Percentiles rank a stretch among this genome's conserved stretches.
phyloP scores from a whole-genome alignment of 768 basidiomycete genomes.

The Clathrus columnatus region DNA sequence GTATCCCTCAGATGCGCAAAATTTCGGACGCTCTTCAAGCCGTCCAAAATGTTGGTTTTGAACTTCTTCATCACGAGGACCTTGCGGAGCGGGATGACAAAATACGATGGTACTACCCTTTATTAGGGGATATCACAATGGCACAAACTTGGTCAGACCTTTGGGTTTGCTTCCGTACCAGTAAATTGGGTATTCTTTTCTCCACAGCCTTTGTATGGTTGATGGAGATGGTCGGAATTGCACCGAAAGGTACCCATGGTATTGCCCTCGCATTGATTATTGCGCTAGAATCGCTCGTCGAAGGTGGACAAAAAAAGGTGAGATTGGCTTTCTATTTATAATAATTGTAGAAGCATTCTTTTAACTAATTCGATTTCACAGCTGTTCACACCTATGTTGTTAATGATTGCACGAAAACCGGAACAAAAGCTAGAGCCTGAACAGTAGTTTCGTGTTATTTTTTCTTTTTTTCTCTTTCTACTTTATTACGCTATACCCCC shows the following conservation, averaged over 20 bases:
- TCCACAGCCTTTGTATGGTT: conserved; percentile 72
- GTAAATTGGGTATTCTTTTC: conserved; percentile 74
- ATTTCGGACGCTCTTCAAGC: conserved; percentile 64
- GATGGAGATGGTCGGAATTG: conserved; percentile 66
- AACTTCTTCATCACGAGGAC: conserved; percentile 87
- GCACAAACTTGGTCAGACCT: conserved; percentile 82
- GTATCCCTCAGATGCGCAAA: conserved; percentile 95
- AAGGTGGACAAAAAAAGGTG: conserved; percentile 82
- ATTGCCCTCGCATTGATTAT: conserved; percentile 84
- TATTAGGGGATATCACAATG: conserved; percentile 88
- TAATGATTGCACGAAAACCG: conserved; percentile 38
- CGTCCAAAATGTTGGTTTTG: conserved; percentile 74
- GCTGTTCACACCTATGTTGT: conserved; percentile 86
- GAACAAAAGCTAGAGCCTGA: not conserved
- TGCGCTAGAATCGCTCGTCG: conserved; percentile 70
- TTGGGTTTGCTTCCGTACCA: conserved; percentile 83
- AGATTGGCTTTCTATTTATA: conserved; percentile 16
- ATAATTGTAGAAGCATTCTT: not conserved
- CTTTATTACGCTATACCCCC: not conserved
- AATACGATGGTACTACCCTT: conserved; percentile 91
- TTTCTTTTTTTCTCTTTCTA: not conserved
- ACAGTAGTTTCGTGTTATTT: not conserved
- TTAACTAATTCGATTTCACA: conserved; percentile 21
- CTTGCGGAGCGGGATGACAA: conserved; percentile 74
- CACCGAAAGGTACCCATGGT: conserved; percentile 89